Conservation (phyloP, 495 filamentous ascomycete species). For the Penicillium bialowiezense region DNA sequence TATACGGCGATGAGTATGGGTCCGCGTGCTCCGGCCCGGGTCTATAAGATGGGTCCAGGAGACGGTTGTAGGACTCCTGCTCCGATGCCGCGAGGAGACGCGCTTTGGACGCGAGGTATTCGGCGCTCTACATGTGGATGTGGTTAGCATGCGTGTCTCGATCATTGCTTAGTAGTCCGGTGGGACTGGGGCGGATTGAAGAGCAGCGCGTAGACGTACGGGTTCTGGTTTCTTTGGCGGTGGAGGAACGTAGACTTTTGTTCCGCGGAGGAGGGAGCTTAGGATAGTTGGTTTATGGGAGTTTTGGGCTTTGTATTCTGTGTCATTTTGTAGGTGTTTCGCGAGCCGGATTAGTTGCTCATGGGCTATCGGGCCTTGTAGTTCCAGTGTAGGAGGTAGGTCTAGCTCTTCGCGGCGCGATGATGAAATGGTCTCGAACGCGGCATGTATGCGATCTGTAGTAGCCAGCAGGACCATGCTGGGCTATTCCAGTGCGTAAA, state of each 20-base stretch:
- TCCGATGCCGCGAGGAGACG: conserved; percentile 79
- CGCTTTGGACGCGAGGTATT: conserved; percentile 89
- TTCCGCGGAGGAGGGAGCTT: conserved; percentile 66
- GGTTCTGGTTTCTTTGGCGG: conserved; percentile 75
- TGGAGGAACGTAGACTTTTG: conserved; percentile 71
- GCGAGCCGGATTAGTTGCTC: conserved; percentile 69
- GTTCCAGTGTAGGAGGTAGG: conserved; percentile 34
- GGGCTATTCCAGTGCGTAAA: no score
- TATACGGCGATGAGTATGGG: conserved; percentile 9
- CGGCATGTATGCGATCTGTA: conserved; percentile 67
- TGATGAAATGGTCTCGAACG: conserved; percentile 47
- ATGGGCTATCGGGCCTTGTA: conserved; percentile 76
- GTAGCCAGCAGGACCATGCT: conserved; percentile 77
- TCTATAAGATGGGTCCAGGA: conserved; percentile 51
- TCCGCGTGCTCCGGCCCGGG: conserved; percentile 43
- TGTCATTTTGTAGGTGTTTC: conserved; percentile 41
- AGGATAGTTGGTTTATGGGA: conserved; percentile 38
- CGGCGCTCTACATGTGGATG: conserved; percentile 57
- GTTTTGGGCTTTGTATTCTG: conserved; percentile 7
- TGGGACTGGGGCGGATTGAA: not conserved
- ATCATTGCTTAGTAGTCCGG: no score
- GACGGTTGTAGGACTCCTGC: conserved; percentile 71
- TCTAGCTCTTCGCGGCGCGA: conserved; percentile 30
- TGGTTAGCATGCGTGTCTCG: no score
- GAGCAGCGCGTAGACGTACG: conserved; percentile 45